Evolutionary conservation across 352 stramenopile genomes (phyloP), one percentile per base, ranked within the genome.

Genomic region (Pythium pectinolyticum): DNA sequence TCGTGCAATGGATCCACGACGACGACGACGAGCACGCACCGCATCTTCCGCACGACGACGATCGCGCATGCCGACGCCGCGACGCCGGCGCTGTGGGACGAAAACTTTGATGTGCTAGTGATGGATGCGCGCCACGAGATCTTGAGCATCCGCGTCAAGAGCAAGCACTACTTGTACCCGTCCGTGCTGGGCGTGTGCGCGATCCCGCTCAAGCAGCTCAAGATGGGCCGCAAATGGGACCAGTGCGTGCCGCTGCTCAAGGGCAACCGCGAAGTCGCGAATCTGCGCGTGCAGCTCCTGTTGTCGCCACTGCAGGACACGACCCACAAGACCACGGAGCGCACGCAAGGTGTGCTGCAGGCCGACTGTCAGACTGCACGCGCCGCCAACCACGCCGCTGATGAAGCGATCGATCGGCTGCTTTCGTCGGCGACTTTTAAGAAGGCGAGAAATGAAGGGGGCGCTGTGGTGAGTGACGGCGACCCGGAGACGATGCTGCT

Each of bases 381-480:
- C 54, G 79, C 77, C 4, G 79, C 79, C 1, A 78, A 82, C 43
- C 71, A 84, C 32, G 78, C 84, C 28, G 81, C 81, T 3, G 81
- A 90, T 41, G 70, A 82, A 25, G 81, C 81, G 14, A 88, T 90
- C 32, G 72, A 86, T 54, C 70, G 81, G 5, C 61, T 90, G 15
- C 59, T 90, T 32, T 61, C 56, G 6, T 51, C 40, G 3, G 66
- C 45, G 11, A 49, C 53, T 19, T 55, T 46, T 11, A 63, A 55
- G 32, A 48, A 54, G n/a, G 56, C 31, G 28, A 12, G 19, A 22
- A 28, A 46, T 30, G 40, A 43, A 17, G 32, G 40, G 32, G 57
- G 22, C 22, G 12, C 22, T 25, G 39, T 22, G 19, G 30, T 64
- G 24, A 17, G 17, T n/a, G 17, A 20, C 34, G 46, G 57, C 19